phyloP scores from a whole-genome alignment of 257 asterid genomes.

The Nicotiana undulata region DNA sequence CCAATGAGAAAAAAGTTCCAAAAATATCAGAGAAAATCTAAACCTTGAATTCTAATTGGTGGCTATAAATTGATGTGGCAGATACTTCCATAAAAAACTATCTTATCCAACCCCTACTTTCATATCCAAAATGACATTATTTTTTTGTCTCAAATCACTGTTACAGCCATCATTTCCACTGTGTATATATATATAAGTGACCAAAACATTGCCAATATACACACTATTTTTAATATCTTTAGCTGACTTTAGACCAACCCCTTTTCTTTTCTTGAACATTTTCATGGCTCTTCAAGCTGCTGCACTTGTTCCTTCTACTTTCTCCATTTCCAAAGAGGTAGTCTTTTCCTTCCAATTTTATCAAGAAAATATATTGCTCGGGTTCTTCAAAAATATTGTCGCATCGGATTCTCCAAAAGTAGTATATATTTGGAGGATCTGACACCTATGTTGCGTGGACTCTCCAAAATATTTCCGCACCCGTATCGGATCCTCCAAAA shows the following conservation, averaged over 20 bases:
- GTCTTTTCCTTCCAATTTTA: not conserved
- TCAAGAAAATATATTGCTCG: too few species aligned
- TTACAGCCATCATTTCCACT: conserved; percentile 8
- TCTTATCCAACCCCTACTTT: conserved; percentile 47
- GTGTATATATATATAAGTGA: conserved; percentile 21
- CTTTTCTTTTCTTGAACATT: not conserved
- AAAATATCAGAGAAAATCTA: conserved; percentile 44
- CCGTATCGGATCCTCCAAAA: too few species aligned
- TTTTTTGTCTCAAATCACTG: conserved; percentile 5
- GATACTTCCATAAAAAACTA: conserved; percentile 32
- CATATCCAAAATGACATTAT: conserved; percentile 23
- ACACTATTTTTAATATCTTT: not conserved
- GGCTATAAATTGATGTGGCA: conserved; percentile 32
- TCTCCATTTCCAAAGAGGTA: conserved; percentile 76
- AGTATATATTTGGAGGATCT: too few species aligned
- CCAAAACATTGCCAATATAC: conserved; percentile 1
- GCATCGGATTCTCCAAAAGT: too few species aligned
- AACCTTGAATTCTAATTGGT: conserved; percentile 56
- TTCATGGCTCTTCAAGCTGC: conserved; percentile 81
- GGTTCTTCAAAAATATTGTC: too few species aligned
- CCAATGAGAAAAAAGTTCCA: not conserved
- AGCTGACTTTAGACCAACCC: not conserved
- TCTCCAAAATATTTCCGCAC: too few species aligned
- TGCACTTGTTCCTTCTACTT: conserved; percentile 51
- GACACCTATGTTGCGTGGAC: too few species aligned